Percentiles rank a stretch among this genome's conserved stretches.
phyloP scores from a whole-genome alignment of 768 basidiomycete genomes.

The Xanthoconium stramineum region DNA sequence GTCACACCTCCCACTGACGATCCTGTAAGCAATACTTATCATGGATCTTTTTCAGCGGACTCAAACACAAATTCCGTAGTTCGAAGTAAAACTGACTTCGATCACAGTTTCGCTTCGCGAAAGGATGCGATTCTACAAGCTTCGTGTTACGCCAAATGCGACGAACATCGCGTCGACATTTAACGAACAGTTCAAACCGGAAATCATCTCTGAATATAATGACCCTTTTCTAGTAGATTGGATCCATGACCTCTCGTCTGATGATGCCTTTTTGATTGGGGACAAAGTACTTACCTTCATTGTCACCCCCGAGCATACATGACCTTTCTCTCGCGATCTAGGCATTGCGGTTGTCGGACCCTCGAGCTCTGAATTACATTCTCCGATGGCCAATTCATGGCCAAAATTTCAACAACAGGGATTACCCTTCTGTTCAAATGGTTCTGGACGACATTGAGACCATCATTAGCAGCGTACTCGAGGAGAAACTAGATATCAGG shows the following conservation, averaged over 20 bases:
- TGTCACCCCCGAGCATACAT: background rate
- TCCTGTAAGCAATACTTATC: slow-evolving; percentile 43
- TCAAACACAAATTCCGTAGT: slow-evolving; percentile 40
- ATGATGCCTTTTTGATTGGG: slow-evolving; percentile 53
- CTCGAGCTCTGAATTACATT: slow-evolving; percentile 62
- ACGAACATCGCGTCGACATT: slow-evolving; percentile 69
- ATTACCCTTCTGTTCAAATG: slow-evolving; percentile 69
- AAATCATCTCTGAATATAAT: slow-evolving; percentile 80
- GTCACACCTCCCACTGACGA: slow-evolving; percentile 51
- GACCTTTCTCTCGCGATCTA: slow-evolving; percentile 28
- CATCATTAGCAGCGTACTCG: slow-evolving; percentile 61
- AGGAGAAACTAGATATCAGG: slow-evolving; percentile 55
- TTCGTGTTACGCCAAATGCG: slow-evolving; percentile 69
- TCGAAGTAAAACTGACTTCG: slow-evolving; percentile 71
- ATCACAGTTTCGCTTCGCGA: slow-evolving; percentile 73
- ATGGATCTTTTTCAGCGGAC: background rate
- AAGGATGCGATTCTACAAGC: slow-evolving; percentile 83
- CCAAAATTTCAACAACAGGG: slow-evolving; percentile 77
- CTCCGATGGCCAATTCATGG: slow-evolving; percentile 81
- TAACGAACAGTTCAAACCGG: slow-evolving; percentile 81
- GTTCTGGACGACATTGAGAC: slow-evolving; percentile 76
- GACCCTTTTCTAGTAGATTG: slow-evolving; percentile 84
- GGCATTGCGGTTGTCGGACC: slow-evolving; percentile 72
- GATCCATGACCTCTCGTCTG: slow-evolving; percentile 57
- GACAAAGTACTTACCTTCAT: slow-evolving; percentile 49